A percentile compares a stretch with the other conserved stretches of the same genome.
These are phyloP conservation scores for Balamuthia mandrillaris DNA, from an alignment of 208 protist species.

Conservation along the genomic window DNA sequence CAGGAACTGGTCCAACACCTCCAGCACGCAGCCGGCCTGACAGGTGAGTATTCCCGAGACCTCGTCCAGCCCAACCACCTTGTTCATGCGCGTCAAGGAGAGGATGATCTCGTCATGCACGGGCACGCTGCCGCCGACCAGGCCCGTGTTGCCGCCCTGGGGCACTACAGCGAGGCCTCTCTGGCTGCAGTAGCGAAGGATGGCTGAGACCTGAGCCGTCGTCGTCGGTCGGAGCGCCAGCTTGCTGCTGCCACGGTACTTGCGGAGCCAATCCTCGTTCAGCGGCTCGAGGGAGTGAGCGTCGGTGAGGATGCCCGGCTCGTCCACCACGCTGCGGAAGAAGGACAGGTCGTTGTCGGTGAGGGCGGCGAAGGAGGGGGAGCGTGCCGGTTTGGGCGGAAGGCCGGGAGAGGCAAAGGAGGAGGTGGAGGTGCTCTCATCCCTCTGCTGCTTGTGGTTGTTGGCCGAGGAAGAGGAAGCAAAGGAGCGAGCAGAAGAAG, in stretches of 20 bases:
- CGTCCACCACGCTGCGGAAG: neutral
- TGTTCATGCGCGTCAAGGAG: conserved; percentile 83
- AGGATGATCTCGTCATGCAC: conserved; percentile 80
- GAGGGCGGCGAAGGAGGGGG: neutral
- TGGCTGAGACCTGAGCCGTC: neutral
- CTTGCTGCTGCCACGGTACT: conserved; percentile 1
- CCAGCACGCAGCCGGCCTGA: conserved; percentile 83
- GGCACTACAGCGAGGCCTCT: conserved; percentile 82
- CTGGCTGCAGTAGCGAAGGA: conserved; percentile 39
- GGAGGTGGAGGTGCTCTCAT: no score
- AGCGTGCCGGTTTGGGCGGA: neutral
- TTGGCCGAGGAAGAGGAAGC: no score
- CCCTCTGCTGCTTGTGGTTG: no score
- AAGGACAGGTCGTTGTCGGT: neutral
- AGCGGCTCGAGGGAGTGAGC: neutral
- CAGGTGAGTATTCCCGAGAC: conserved; percentile 42
- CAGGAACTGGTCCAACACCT: conserved; percentile 81
- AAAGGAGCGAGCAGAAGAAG: no score
- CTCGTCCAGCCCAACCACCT: conserved; percentile 78
- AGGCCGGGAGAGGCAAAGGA: no score
- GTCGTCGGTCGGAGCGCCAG: neutral
- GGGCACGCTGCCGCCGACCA: conserved; percentile 84
- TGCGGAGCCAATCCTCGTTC: conserved; percentile 32
- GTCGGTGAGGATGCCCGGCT: conserved; percentile 2
- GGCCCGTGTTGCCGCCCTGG: conserved; percentile 94